Conservation (phyloP, 257 asterid species). For the Fraxinus excelsior region DNA sequence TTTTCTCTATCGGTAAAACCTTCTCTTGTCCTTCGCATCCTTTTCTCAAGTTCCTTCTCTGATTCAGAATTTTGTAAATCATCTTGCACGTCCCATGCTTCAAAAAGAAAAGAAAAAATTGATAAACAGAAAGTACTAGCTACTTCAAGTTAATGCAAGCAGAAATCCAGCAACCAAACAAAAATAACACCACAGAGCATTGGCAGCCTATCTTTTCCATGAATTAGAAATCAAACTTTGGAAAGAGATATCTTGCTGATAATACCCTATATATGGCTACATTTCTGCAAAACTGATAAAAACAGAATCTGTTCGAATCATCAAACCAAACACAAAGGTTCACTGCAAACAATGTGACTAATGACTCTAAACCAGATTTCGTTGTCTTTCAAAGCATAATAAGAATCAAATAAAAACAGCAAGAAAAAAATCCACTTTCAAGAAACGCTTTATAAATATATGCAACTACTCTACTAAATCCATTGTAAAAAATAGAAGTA, state of each 20-base stretch:
- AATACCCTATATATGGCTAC: background rate
- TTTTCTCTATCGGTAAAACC: conserved; percentile 65
- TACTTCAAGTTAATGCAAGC: background rate
- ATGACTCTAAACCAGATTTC: background rate
- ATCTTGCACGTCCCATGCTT: conserved; percentile 50
- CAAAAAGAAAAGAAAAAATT: conserved; percentile 22
- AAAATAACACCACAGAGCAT: background rate
- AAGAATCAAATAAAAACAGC: conserved; percentile 4
- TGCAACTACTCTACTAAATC: background rate
- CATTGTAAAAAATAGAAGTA: too few species aligned
- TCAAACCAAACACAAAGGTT: conserved; percentile 16
- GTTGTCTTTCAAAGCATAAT: background rate
- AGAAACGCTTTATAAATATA: background rate
- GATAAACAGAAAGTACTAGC: background rate
- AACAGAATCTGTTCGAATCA: background rate
- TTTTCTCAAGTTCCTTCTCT: conserved; percentile 72
- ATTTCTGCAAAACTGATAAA: conserved; percentile 1
- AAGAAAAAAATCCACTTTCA: conserved; percentile 5
- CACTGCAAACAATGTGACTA: background rate
- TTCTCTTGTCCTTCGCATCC: conserved; percentile 57
- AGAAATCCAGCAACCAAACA: background rate
- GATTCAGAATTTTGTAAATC: conserved; percentile 54
- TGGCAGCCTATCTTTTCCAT: background rate
- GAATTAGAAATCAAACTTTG: background rate
- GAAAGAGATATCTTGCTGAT: conserved; percentile 12